Conservation (phyloP, 176 grass and related monocot species). For the Musa acuminata region DNA sequence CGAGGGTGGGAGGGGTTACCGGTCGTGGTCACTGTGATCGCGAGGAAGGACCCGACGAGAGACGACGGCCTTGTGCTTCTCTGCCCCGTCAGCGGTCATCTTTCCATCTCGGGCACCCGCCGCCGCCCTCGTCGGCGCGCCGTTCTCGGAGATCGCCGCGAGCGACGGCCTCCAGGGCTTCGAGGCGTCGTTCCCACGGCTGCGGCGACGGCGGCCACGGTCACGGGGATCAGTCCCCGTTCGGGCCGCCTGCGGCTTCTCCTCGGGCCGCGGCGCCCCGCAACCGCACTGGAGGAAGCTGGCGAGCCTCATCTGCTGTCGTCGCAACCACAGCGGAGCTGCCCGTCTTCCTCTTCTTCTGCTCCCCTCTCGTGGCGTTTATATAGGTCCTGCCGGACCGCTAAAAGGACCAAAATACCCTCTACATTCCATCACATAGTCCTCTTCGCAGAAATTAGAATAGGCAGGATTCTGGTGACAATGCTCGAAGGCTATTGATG, state of each 20-base stretch:
- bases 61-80: not conserved
- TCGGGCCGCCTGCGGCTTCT: not conserved
- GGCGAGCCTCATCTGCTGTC: not conserved
- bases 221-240: not conserved
- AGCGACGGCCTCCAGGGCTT: not conserved
- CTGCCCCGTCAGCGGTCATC: not conserved
- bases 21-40: not conserved
- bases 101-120: not conserved
- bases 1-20: not conserved
- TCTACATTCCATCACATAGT: no score
- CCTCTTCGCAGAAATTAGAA: not conserved
- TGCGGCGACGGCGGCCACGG: not conserved
- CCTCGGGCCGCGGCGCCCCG: not conserved
- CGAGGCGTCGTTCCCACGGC: not conserved
- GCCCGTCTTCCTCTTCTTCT: not conserved
- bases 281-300: not conserved
- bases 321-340: no score
- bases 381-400: not conserved
- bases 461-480: not conserved
- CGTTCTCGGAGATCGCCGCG: slow-evolving; percentile 4
- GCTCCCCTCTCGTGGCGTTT: not conserved
- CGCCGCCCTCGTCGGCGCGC: not conserved
- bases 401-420: not conserved
- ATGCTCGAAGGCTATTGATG: not conserved
- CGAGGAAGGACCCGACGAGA: slow-evolving; percentile 1